These are phyloP conservation scores for Thozetella sp. DNA, from an alignment of 495 filamentous ascomycete genomes.

Conservation along the genomic window DNA sequence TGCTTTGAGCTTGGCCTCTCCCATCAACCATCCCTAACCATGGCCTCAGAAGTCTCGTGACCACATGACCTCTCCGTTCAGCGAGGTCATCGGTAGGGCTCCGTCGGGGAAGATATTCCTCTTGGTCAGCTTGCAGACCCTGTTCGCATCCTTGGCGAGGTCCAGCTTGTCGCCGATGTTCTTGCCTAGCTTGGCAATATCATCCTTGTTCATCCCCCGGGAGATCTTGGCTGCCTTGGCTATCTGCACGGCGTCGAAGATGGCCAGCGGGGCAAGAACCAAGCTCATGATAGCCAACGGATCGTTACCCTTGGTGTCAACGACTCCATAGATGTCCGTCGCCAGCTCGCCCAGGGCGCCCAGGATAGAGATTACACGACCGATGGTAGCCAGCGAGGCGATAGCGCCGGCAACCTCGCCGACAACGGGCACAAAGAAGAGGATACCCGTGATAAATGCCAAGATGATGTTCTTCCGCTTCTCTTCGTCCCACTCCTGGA, in stretches of 20 bases:
- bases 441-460: conserved; percentile 12
- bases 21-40: too few relatives aligned
- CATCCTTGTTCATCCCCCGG: neutral
- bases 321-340: conserved; percentile 6
- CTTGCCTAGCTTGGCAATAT: conserved; percentile 69
- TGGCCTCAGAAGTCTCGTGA: neutral
- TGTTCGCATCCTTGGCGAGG: conserved; percentile 90
- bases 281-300: conserved; percentile 8
- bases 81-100: neutral
- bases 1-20: too few relatives aligned
- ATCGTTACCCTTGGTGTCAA: conserved; percentile 7
- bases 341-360: conserved; percentile 7
- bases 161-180: conserved; percentile 92
- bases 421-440: conserved; percentile 19
- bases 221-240: conserved; percentile 2
- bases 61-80: conserved; percentile 3
- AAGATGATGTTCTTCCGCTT: conserved; percentile 17
- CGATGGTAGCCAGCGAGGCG: conserved; percentile 1
- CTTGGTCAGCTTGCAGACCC: conserved; percentile 84
- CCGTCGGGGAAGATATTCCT: conserved; percentile 53
- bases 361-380: conserved; percentile 4
- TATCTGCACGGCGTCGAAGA: conserved; percentile 4
- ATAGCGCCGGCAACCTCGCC: conserved; percentile 8
- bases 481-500: conserved; percentile 13
- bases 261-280: conserved; percentile 7